phyloP scores from a whole-genome alignment of 2,329 filamentous ascomycete species.

The Cryoendolithus antarcticus region DNA sequence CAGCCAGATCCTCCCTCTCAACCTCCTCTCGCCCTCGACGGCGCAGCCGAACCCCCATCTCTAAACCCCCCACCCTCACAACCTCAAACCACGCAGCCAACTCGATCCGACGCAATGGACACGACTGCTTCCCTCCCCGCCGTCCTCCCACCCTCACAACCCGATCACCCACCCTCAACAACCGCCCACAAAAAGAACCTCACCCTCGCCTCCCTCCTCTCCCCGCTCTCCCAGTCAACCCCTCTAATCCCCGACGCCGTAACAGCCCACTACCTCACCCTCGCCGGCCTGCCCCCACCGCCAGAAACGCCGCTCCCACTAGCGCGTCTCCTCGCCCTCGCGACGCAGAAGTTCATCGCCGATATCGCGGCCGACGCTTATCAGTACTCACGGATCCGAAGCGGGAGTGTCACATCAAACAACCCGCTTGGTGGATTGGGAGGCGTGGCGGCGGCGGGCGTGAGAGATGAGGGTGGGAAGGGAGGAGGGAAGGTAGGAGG shows the following conservation, averaged over 20 bases:
- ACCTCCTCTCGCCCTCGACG: too few relatives aligned
- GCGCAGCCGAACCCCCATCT: too few relatives aligned
- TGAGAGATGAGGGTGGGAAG: constrained; percentile 37
- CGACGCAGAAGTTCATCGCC: constrained; percentile 98
- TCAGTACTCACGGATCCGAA: constrained; percentile 90
- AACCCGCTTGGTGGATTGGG: constrained; percentile 84
- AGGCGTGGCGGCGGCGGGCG: constrained; percentile 59
- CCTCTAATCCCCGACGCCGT: constrained; percentile 98
- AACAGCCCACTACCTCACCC: constrained; percentile 94
- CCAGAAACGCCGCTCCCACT: constrained; percentile 83
- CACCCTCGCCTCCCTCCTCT: constrained; percentile 80
- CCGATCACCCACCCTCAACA: constrained; percentile 9
- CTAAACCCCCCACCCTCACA: constrained; percentile 31
- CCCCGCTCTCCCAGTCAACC: constrained; percentile 96
- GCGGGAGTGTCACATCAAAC: constrained; percentile 79
- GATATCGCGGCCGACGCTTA: constrained; percentile 96
- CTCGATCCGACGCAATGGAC: constrained; percentile 53
- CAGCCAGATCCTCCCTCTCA: neutral
- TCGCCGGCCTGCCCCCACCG: constrained; percentile 84
- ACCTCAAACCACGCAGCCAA: constrained; percentile 47
- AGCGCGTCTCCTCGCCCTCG: constrained; percentile 82
- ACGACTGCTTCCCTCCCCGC: constrained; percentile 15
- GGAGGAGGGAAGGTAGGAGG: constrained; percentile 12
- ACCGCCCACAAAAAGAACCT: constrained; percentile 79
- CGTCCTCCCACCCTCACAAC: constrained; percentile 14